These are phyloP conservation scores for Botrytis fabae DNA, from an alignment of 2,329 filamentous ascomycete species.

Conservation along the genomic window DNA sequence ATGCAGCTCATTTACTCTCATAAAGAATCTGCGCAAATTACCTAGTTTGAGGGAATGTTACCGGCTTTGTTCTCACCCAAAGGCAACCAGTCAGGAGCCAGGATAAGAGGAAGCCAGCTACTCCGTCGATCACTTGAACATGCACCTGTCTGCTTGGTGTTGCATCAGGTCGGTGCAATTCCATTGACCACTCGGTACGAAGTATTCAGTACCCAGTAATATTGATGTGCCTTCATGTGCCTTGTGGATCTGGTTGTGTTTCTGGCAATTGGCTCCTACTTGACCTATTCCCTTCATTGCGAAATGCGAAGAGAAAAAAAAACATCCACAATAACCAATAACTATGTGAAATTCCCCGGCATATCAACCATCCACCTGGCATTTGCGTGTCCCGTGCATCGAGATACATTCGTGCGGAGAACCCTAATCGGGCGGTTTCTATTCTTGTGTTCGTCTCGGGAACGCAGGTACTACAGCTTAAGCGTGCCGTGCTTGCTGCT, in stretches of 20 bases:
- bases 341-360: neutral
- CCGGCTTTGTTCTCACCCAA: neutral
- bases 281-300: neutral
- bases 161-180: neutral
- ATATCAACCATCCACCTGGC: neutral
- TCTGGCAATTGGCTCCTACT: neutral
- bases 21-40: conserved; percentile 17
- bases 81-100: neutral
- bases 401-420: conserved; percentile 14
- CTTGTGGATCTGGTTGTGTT: neutral
- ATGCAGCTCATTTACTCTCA: conserved; percentile 20
- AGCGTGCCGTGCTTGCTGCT: conserved; percentile 11
- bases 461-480: conserved; percentile 20
- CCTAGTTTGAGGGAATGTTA: conserved; percentile 6
- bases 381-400: conserved; percentile 10
- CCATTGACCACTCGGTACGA: neutral
- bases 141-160: neutral
- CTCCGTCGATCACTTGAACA: neutral
- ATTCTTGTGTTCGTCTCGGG: conserved; percentile 12
- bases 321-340: conserved; percentile 2
- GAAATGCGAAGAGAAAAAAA: neutral
- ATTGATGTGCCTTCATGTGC: neutral
- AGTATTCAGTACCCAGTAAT: neutral
- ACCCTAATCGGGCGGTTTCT: conserved; percentile 12
- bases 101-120: neutral